phyloP scores from a whole-genome alignment of 129 eudicot genomes.

The Lactuca saligna region DNA sequence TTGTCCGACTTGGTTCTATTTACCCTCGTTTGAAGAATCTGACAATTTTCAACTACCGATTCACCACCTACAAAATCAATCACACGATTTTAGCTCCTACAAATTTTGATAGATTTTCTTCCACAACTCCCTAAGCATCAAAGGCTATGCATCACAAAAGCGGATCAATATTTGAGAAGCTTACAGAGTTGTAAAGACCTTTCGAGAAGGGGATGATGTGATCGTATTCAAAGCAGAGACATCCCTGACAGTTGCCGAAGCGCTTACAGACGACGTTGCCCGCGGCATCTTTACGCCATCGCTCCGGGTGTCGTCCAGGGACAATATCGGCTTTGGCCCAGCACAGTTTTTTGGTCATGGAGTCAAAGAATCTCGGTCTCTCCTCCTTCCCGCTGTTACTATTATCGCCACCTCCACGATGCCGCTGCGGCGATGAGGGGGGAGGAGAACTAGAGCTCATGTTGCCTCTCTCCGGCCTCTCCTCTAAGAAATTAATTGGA shows the following conservation, averaged over 20 bases:
- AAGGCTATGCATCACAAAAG: not conserved
- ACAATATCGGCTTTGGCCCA: constrained; percentile 76
- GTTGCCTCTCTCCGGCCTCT: constrained; percentile 1
- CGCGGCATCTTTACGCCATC: constrained; percentile 96
- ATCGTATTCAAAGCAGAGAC: constrained; percentile 98
- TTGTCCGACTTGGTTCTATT: constrained; percentile 76
- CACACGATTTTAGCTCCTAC: constrained; percentile 18
- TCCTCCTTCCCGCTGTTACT: constrained; percentile 37
- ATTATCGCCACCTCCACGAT: constrained; percentile 17
- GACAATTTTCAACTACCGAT: constrained; percentile 85
- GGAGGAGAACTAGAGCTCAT: constrained; percentile 32
- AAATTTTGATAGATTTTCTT: constrained; percentile 3
- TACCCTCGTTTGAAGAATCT: constrained; percentile 91
- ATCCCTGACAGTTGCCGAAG: constrained; percentile 80
- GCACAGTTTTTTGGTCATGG: constrained; percentile 54
- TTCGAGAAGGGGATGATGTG: constrained; percentile 91
- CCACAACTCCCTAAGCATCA: not conserved
- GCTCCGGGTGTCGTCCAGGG: constrained; percentile 87
- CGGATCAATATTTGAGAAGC: not conserved
- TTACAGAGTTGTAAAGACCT: constrained; percentile 45
- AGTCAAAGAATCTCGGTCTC: constrained; percentile 71
- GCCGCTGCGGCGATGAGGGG: constrained; percentile 39
- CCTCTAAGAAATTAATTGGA: not conserved
- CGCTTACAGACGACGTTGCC: constrained; percentile 95
- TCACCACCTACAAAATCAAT: constrained; percentile 68